Evolutionary conservation across 192 early-diverging fungal species (phyloP), one percentile per base, ranked within the genome.

Genomic region (Linnemannia hyalina): DNA sequence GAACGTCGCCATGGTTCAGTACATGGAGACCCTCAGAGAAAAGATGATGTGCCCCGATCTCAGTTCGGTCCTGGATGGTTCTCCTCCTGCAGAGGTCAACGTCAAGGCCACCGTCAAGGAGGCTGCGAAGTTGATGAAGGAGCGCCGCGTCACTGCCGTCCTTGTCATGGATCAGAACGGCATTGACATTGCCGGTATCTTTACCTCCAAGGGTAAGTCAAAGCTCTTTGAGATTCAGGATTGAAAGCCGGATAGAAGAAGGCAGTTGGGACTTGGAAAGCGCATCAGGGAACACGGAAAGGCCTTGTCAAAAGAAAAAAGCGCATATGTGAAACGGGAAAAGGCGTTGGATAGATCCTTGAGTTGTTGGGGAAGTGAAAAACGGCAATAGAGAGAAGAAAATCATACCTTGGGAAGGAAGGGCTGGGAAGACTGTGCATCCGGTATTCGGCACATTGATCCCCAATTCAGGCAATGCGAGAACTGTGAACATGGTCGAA

Each of bases 31-130:
- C 70, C 85, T 96, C 82, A 91, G 95, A 74, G 95, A 95, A 80
- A 94, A 95, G 83, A 97, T 97, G 93, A 94, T 94, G 75, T 99
- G 97, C 90, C 98, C 98, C 18, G 95, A 97, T 87, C 91, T 99
- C 52, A 93, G 92, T 49, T 92, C 95, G 2, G 93, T 99, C n/a
- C 90, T 99, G 23, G 94, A 94, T 81, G 92, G 91, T 10, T 80
- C 89, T 1, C 90, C 89, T 42, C 92, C 94, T 35, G 90, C 93
- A 26, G 89, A 93, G 70, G 95, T 95, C 11, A 88, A 86, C 22
- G 91, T 94, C 20, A 91, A 90, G 76, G 92, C 94, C 42, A 93
- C 91, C 54, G 95, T 95, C 29, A 89, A 89, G 82, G 95, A 96
- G 29, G 93, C 94, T 79, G 96, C 95, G 29, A 89, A 93, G 63